Conservation (phyloP, 495 filamentous ascomycete species). For the Jackrogersella minutella region DNA sequence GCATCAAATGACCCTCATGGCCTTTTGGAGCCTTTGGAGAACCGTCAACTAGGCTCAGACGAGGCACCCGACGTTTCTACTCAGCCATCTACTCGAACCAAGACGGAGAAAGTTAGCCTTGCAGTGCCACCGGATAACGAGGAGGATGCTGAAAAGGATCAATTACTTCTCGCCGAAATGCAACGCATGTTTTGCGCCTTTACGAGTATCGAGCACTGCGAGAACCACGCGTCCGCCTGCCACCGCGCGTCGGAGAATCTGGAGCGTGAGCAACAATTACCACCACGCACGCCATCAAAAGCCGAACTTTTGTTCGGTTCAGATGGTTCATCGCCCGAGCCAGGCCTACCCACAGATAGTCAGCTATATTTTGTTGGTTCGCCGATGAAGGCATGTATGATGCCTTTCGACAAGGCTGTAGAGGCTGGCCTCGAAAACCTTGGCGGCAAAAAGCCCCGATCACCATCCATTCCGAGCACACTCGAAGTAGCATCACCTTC, state of each 20-base stretch:
- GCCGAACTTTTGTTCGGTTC: slow-evolving; percentile 23
- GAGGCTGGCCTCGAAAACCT: slow-evolving; percentile 10
- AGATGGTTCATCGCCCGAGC: background rate
- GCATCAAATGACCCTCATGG: background rate
- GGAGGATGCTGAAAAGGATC: background rate
- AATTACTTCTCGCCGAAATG: slow-evolving; percentile 24
- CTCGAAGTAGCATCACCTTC: background rate
- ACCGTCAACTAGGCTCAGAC: background rate
- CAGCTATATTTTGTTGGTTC: slow-evolving; percentile 21
- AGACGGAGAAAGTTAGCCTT: slow-evolving; percentile 1
- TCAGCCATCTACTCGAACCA: background rate
- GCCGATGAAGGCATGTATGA: background rate
- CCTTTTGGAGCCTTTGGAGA: background rate
- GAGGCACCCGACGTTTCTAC: background rate
- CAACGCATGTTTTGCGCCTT: slow-evolving; percentile 23
- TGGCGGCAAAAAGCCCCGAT: background rate
- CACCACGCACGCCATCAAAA: slow-evolving; percentile 11
- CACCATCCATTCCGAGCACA: background rate
- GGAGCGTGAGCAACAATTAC: background rate
- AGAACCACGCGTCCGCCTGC: slow-evolving; percentile 15
- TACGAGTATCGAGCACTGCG: slow-evolving; percentile 9
- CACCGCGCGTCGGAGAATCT: background rate
- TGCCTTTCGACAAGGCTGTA: slow-evolving; percentile 25
- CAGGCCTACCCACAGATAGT: background rate
- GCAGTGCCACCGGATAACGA: background rate